These are phyloP conservation scores for Cyberlindnera mrakii DNA, from an alignment of 805 yeast genomes.

Conservation along the genomic window DNA sequence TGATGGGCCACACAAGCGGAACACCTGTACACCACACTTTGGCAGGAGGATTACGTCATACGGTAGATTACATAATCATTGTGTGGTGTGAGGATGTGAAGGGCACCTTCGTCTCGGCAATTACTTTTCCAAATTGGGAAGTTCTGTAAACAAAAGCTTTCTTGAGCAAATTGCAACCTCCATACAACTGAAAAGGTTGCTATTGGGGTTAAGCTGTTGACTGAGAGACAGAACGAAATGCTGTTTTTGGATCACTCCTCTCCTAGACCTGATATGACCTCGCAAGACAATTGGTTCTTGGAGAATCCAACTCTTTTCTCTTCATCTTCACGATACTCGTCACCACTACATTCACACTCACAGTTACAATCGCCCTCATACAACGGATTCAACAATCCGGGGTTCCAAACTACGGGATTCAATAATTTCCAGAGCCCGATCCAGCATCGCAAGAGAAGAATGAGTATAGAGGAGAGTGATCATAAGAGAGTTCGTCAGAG, in stretches of 20 bases:
- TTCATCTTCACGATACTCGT: slow-evolving; percentile 3
- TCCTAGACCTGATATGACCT: slow-evolving; percentile 10
- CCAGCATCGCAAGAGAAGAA: not conserved
- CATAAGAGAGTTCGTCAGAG: too few relatives aligned
- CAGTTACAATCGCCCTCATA: not conserved
- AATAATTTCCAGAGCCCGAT: not conserved
- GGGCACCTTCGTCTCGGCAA: too few relatives aligned
- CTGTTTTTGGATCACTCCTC: slow-evolving; percentile 15
- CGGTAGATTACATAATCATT: too few relatives aligned
- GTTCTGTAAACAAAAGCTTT: too few relatives aligned
- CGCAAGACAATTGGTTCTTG: slow-evolving; percentile 13
- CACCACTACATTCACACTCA: slow-evolving; percentile 4
- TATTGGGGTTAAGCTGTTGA: not conserved
- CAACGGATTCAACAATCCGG: not conserved
- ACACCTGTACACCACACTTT: too few relatives aligned
- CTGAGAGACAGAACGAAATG: slow-evolving; percentile 1
- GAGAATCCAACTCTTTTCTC: slow-evolving; percentile 14
- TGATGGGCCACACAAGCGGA: too few relatives aligned
- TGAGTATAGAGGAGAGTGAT: not conserved
- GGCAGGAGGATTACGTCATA: too few relatives aligned
- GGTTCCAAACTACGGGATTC: not conserved
- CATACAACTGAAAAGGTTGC: too few relatives aligned
- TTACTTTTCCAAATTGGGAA: too few relatives aligned
- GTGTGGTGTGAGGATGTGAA: too few relatives aligned
- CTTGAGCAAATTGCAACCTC: too few relatives aligned